Conservation (phyloP, 1,284 basidiomycete genomes). For the Rhodotorula glutinis region DNA sequence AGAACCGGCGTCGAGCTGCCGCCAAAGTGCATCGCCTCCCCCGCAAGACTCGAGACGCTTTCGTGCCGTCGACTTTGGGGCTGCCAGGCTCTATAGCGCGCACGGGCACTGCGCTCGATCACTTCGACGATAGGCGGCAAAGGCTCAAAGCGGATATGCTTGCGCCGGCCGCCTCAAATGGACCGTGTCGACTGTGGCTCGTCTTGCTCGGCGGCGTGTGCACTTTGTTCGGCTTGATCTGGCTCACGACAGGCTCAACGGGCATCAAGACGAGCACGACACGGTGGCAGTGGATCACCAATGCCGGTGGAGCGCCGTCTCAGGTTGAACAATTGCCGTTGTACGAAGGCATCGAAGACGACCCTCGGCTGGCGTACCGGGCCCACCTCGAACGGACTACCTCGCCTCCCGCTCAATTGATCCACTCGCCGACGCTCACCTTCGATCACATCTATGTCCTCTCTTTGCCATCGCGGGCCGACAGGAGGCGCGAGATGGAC, state of each 20-base stretch:
- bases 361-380: slow-evolving; percentile 26
- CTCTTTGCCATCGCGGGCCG: slow-evolving; percentile 40
- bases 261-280: slow-evolving; percentile 9
- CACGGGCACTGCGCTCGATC: no score
- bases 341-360: not conserved
- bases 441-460: slow-evolving; percentile 46
- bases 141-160: no score
- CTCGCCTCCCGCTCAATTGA: slow-evolving; percentile 28
- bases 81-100: no score
- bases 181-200: not conserved
- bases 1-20: no score
- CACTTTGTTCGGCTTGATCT: not conserved
- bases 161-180: no score
- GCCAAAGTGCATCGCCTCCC: no score
- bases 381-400: slow-evolving; percentile 39
- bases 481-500: slow-evolving; percentile 43
- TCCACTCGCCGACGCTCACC: slow-evolving; percentile 42
- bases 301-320: not conserved
- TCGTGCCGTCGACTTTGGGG: no score
- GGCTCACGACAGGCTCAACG: slow-evolving; percentile 26
- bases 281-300: not conserved
- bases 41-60: no score
- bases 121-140: not conserved
- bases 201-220: not conserved
- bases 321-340: not conserved